These are phyloP conservation scores for Theobroma cacao DNA, from an alignment of 345 rosid species.

Conservation along the genomic window DNA sequence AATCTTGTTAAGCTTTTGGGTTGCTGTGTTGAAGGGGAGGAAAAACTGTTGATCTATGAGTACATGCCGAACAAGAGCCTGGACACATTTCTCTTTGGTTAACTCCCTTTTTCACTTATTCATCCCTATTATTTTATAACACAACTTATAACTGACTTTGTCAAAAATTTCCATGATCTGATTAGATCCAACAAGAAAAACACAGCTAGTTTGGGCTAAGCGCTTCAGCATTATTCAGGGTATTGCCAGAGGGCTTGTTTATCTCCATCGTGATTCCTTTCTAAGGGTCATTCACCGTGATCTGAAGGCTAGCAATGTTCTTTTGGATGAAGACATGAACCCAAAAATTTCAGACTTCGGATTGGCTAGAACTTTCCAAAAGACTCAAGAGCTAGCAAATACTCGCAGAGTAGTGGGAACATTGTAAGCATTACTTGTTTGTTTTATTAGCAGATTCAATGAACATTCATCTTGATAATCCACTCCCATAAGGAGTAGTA, in stretches of 20 bases:
- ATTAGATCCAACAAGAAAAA: no score
- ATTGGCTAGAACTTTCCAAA: conserved; percentile 24
- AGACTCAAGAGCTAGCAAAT: conserved; percentile 12
- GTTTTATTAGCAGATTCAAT: not conserved
- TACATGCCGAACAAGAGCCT: conserved; percentile 27
- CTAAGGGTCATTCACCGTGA: conserved; percentile 26
- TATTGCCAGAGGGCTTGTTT: conserved; percentile 30
- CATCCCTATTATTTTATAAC: no score
- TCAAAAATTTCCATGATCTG: no score
- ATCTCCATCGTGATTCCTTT: conserved; percentile 29
- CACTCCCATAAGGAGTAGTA: no score
- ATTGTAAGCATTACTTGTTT: conserved; percentile 10
- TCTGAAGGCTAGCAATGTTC: conserved; percentile 25
- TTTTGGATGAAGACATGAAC: conserved; percentile 28
- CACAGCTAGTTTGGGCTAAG: not conserved
- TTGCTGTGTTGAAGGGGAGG: conserved; percentile 23
- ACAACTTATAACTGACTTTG: no score
- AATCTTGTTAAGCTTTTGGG: conserved; percentile 27
- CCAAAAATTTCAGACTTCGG: conserved; percentile 36
- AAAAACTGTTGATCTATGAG: conserved; percentile 23
- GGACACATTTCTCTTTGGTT: conserved; percentile 24
- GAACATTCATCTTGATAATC: not conserved
- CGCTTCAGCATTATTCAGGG: conserved; percentile 20
- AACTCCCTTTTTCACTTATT: not conserved
- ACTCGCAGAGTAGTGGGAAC: conserved; percentile 24